A percentile compares a stretch with the other conserved stretches of the same genome.
phyloP scores from a whole-genome alignment of 768 basidiomycete species.

The Podaxis sp. region DNA sequence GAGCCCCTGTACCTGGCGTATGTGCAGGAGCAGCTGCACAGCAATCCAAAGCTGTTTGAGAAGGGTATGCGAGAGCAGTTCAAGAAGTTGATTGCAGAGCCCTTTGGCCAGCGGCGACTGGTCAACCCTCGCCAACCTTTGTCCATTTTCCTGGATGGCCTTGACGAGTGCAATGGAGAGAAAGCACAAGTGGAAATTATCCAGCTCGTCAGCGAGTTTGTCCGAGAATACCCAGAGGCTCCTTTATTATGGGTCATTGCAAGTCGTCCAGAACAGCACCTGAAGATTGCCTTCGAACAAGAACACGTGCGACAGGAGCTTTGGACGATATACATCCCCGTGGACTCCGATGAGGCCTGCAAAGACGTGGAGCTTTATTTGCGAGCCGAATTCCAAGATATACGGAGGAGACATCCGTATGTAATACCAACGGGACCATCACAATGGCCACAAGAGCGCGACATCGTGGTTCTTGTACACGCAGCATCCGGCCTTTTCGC shows the following conservation, averaged over 20 bases:
- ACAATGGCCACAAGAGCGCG: background rate
- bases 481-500: background rate
- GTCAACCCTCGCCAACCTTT: background rate
- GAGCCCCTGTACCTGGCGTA: background rate
- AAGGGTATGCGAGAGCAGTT: conserved; percentile 1
- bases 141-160: background rate
- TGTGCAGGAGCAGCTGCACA: background rate
- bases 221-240: background rate
- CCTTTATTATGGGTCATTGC: conserved; percentile 8
- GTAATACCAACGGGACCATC: background rate
- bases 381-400: background rate
- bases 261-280: conserved; percentile 5
- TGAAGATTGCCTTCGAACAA: background rate
- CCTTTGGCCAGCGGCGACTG: background rate
- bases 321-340: background rate
- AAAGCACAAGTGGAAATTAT: background rate
- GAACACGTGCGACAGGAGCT: too few species aligned
- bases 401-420: background rate
- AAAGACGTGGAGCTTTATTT: conserved; percentile 5
- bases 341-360: conserved; percentile 7
- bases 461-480: background rate
- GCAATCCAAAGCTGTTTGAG: background rate
- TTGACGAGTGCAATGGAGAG: background rate
- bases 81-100: background rate
- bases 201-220: conserved; percentile 1